A percentile compares a stretch with the other conserved stretches of the same genome.
phyloP scores from a whole-genome alignment of 176 grass and related monocot genomes.

The Juncus effusus region DNA sequence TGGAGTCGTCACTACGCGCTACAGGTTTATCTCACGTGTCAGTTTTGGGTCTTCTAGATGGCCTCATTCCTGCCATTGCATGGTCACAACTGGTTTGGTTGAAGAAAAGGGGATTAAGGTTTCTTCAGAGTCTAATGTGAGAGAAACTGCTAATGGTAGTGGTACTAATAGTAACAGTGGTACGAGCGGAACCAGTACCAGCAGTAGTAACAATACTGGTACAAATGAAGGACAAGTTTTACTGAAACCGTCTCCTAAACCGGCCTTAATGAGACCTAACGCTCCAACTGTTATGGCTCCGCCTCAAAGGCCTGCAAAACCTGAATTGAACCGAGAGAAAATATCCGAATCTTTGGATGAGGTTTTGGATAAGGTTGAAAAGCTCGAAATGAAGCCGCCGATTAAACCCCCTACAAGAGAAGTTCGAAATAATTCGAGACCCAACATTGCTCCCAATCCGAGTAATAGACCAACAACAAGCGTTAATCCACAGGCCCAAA shows the following conservation, averaged over 20 bases:
- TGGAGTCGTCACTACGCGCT: conserved; percentile 27
- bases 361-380: conserved; percentile 80
- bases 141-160: conserved; percentile 43
- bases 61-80: conserved; percentile 56
- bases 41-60: conserved; percentile 50
- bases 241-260: conserved; percentile 66
- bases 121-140: conserved; percentile 44
- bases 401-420: conserved; percentile 14
- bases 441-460: conserved; percentile 33
- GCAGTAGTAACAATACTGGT: conserved; percentile 21
- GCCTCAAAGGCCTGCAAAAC: conserved; percentile 32
- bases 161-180: conserved; percentile 37
- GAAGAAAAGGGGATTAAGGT: conserved; percentile 68
- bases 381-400: conserved; percentile 53
- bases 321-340: conserved; percentile 52
- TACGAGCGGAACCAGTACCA: conserved; percentile 27
- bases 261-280: conserved; percentile 31
- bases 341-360: conserved; percentile 69
- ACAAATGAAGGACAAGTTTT: conserved; percentile 41
- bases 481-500: conserved; percentile 39
- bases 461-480: conserved; percentile 23
- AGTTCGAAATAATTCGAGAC: conserved; percentile 29
- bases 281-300: conserved; percentile 35
- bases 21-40: conserved; percentile 49
- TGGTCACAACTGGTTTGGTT: conserved; percentile 75